Evolutionary conservation across 345 rosid genomes (phyloP), one percentile per base, ranked within the genome.

Genomic region (Salix suchowensis): DNA sequence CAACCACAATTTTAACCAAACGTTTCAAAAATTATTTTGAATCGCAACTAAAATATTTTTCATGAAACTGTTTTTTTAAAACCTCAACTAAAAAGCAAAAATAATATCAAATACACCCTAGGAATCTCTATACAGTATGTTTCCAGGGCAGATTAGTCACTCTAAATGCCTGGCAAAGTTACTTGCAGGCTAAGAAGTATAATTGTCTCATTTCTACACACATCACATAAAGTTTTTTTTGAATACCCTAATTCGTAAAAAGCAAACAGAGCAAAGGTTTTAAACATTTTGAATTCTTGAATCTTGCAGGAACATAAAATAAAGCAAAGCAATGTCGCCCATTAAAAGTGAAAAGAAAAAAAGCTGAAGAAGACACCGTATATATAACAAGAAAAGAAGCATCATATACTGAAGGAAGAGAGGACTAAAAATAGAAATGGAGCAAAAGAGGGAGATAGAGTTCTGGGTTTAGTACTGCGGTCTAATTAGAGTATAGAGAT

Each of bases 111-210:
- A 1, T 24, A 24, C 26, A 24, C 26, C 26, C 1, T 21, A 54
- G 39, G 7, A 26, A 10, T n/a, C 46, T 64, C 30, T 21, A n/a
- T 24, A 40, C 68, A 24, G 13, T 64, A 30, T 42, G 34, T 4
- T 48, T 67, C 5, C 42, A 37, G 64, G 69, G 64, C 37, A 80
- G 66, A 36, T 32, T 46, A 54, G 71, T 54, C 68, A 67, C 28
- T 73, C 36, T 32, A 66, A 8, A 42, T 18, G 37, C n/a, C 39
- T 44, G 70, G 18, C 11, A 55, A 82, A 76, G 72, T 82, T 85
- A 70, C 90, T 87, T 87, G 81, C 70, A 50, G 79, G 67, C 81
- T 81, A 86, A 86, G 90, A 81, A 75, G 90, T 74, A 42, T 72
- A 77, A 18, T 28, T 71, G 55, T 70, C 68, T 74, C 37, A 72